Conservation (phyloP, 2,329 filamentous ascomycete genomes). For the Bipolaris bicolor region DNA sequence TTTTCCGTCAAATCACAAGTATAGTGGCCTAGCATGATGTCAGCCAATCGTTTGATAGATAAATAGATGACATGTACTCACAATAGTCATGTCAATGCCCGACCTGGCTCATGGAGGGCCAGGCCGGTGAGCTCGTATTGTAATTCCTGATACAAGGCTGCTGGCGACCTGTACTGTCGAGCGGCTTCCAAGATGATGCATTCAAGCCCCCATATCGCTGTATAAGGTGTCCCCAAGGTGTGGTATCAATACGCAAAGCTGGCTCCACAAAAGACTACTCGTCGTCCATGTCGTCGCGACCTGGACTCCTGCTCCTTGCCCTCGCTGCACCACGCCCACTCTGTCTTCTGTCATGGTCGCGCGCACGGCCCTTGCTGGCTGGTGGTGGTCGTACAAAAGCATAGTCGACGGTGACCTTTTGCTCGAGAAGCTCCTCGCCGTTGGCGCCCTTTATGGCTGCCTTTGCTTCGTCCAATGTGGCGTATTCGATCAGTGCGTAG, state of each 20-base stretch:
- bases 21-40: background rate
- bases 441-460: slow-evolving; percentile 84
- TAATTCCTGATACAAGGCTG: background rate
- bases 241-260: background rate
- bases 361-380: slow-evolving; percentile 55
- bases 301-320: slow-evolving; percentile 54
- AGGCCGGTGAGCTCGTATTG: slow-evolving; percentile 26
- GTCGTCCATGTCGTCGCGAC: slow-evolving; percentile 45
- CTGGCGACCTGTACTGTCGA: background rate
- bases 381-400: slow-evolving; percentile 81
- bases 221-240: background rate
- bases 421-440: slow-evolving; percentile 77
- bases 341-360: slow-evolving; percentile 41
- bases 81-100: slow-evolving; percentile 18
- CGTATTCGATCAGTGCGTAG: slow-evolving; percentile 84
- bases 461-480: slow-evolving; percentile 77
- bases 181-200: background rate
- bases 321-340: slow-evolving; percentile 42
- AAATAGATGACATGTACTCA: slow-evolving; percentile 15
- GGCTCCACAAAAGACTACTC: background rate
- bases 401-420: slow-evolving; percentile 82
- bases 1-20: background rate
- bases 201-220: background rate
- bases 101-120: slow-evolving; percentile 16
- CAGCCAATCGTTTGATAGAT: background rate